phyloP scores from a whole-genome alignment of 768 basidiomycete genomes.

The Naganishia onofrii region DNA sequence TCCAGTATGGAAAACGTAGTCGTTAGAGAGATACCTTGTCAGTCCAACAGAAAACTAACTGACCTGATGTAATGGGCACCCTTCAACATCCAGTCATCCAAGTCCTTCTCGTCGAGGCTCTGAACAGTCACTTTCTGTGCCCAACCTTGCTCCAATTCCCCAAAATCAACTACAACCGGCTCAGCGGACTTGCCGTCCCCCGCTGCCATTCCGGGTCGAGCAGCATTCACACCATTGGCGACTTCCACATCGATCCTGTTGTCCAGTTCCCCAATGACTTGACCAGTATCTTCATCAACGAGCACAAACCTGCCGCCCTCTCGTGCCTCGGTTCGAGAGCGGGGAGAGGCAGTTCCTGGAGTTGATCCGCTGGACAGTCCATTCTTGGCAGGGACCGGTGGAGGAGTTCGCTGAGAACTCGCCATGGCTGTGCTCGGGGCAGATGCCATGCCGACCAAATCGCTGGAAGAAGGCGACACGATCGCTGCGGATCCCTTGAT shows the following conservation, averaged over 20 bases:
- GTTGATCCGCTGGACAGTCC: background rate
- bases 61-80: slow-evolving; percentile 57
- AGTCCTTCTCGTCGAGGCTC: slow-evolving; percentile 65
- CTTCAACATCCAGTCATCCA: slow-evolving; percentile 63
- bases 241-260: slow-evolving; percentile 61
- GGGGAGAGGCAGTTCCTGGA: slow-evolving; percentile 13
- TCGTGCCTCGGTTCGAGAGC: slow-evolving; percentile 41
- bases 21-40: no score
- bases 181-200: slow-evolving; percentile 49
- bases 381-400: background rate
- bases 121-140: slow-evolving; percentile 58
- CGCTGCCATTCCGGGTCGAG: slow-evolving; percentile 28
- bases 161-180: slow-evolving; percentile 71
- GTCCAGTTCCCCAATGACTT: slow-evolving; percentile 69
- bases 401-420: background rate
- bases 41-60: slow-evolving; percentile 40
- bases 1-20: background rate
- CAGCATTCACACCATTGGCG: slow-evolving; percentile 58
- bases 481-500: slow-evolving; percentile 16
- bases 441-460: slow-evolving; percentile 11
- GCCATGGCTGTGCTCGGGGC: background rate
- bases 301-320: slow-evolving; percentile 63
- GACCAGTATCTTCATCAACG: slow-evolving; percentile 69
- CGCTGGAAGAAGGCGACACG: slow-evolving; percentile 10
- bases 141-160: slow-evolving; percentile 54